Base-by-base conservation (phyloP, 1,284 basidiomycete species). In the Stygiomarasmius scandens region DNA sequence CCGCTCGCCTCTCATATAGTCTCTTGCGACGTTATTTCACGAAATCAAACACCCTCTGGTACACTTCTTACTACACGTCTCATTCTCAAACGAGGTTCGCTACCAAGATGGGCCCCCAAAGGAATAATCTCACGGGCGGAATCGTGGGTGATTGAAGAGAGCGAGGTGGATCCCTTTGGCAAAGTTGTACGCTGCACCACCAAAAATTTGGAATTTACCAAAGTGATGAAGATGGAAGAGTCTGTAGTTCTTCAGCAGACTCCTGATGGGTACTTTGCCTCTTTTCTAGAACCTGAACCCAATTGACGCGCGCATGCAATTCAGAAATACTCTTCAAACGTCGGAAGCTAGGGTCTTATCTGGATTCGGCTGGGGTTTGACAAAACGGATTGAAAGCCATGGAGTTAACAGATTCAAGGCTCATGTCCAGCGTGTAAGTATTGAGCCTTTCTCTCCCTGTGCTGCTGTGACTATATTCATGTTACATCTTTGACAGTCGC, bases 1-100 rank as follows among this genome's bases (percentile, higher is more conserved):
- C 96, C 96, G 44, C 93, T 93, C 66, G 93, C 96, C 5, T 83
- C 93, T 11, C 96, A 99, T 73, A 92, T 99, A 69, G 76, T 97
- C 59, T 94, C 94, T 8, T 95, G 94, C 79, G 96, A 98, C 77
- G 95, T 98, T 61, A 84, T 98, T 60, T 91, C 92, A 55, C 89
- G 96, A 61, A 80, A 75, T 3, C 76, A 90, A 61, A 88, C 90
- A 10, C 78, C 87, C 19, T 74, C 79, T 1, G 92, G 93, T 24
- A 85, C 90, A 11, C 82, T 98, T n/a, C 74, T 88, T 55, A 98
- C 95, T 0, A 92, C 90, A 1, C 87, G 96, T 23, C 87, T 98
- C 61, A 93, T 98, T 65, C 82, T 97, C 66, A 98, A 98, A 77
- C 84, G 88, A 41, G 95, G 95, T 9, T 85, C 92, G 12, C 78